These are phyloP conservation scores for Haematococcus sp. DNA, from an alignment of 139 green algal species.

Conservation along the genomic window DNA sequence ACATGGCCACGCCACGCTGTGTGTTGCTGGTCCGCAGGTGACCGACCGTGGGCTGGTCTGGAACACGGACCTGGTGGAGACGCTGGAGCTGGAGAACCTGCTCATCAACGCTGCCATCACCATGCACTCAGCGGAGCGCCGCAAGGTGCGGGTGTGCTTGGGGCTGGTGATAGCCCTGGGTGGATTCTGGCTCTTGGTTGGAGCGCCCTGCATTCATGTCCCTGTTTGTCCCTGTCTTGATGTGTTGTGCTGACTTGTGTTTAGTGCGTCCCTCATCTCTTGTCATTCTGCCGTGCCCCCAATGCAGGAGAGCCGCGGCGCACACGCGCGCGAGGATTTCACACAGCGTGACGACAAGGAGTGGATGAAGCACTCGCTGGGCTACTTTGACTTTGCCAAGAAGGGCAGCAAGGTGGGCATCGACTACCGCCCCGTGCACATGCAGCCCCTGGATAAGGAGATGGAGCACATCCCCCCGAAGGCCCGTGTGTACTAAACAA, in stretches of 20 bases:
- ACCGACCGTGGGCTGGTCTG: slow-evolving; percentile 72
- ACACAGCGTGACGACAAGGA: slow-evolving; percentile 80
- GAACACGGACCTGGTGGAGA: slow-evolving; percentile 96
- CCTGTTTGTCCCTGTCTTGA: no score
- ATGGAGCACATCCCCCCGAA: slow-evolving; percentile 94
- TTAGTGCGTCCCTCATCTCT: no score
- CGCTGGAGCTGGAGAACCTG: slow-evolving; percentile 98
- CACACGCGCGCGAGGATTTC: slow-evolving; percentile 97
- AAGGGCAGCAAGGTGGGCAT: slow-evolving; percentile 59
- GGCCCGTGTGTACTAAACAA: slow-evolving; percentile 87
- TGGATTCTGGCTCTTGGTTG: no score
- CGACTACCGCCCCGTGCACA: slow-evolving; percentile 95
- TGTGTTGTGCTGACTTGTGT: no score
- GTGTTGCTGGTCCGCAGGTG: slow-evolving; percentile 18
- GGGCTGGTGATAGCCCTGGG: no score
- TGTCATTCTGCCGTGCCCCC: no score
- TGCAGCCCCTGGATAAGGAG: slow-evolving; percentile 92
- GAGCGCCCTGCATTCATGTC: no score
- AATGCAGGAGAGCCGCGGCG: slow-evolving; percentile 84
- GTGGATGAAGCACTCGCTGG: slow-evolving; percentile 99
- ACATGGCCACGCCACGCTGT: no score
- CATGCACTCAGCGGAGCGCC: slow-evolving; percentile 49
- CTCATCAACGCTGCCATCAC: slow-evolving; percentile 87
- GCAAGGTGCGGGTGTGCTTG: slow-evolving; percentile 60
- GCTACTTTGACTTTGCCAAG: slow-evolving; percentile 64